phyloP scores from a whole-genome alignment of 768 basidiomycete genomes.

The Termitomyces sp. region DNA sequence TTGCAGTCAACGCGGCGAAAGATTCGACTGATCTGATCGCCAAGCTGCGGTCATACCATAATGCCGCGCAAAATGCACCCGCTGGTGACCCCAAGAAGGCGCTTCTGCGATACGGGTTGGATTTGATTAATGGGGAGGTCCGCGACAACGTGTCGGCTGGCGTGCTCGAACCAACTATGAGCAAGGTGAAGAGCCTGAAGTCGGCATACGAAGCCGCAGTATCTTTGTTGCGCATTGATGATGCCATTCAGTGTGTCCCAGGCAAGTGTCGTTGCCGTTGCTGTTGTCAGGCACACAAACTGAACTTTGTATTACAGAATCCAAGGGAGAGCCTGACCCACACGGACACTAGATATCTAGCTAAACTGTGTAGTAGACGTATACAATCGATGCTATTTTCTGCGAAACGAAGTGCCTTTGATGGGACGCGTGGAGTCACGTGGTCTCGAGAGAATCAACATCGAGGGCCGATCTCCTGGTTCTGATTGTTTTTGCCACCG shows the following conservation, averaged over 20 bases:
- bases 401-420: not conserved
- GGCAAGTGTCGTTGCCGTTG: conserved; percentile 42
- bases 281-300: not conserved
- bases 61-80: conserved; percentile 90
- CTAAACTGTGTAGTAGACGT: conserved; percentile 2
- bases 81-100: conserved; percentile 87
- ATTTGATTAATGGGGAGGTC: conserved; percentile 90
- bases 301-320: conserved; percentile 39
- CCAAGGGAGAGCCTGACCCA: conserved; percentile 63
- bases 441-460: conserved; percentile 16
- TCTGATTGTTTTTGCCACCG: conserved; percentile 13
- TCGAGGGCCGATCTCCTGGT: conserved; percentile 9
- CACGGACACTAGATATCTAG: conserved; percentile 57
- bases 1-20: conserved; percentile 97
- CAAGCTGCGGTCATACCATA: conserved; percentile 94
- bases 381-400: not conserved
- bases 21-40: conserved; percentile 97
- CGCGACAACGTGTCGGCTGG: conserved; percentile 93
- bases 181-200: conserved; percentile 96
- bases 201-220: conserved; percentile 96
- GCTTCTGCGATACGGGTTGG: conserved; percentile 88
- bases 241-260: conserved; percentile 87
- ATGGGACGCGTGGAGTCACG: conserved; percentile 19
- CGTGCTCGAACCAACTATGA: conserved; percentile 92
- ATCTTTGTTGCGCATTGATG: conserved; percentile 90